Percentiles rank a stretch among this genome's conserved stretches.
Evolutionary conservation across 1,284 basidiomycete species (phyloP).

Genomic region (Ustilago loliicola): DNA sequence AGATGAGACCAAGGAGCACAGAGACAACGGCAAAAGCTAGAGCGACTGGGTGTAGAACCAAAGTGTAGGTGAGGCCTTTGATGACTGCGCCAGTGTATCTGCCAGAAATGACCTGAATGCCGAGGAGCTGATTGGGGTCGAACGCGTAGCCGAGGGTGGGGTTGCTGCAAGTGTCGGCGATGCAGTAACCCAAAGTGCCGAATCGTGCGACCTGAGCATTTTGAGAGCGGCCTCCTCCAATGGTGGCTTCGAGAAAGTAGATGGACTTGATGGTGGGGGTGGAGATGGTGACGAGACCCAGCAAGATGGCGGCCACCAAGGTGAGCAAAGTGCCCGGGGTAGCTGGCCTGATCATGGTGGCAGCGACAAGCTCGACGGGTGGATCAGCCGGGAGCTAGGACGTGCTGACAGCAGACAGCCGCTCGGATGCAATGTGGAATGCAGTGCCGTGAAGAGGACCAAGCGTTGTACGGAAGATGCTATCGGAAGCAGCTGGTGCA

Average conservation of each 20-base stretch:
- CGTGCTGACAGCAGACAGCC: slow-evolving; percentile 7
- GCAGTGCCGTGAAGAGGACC: slow-evolving; percentile 1
- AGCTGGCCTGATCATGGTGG: slow-evolving; percentile 51
- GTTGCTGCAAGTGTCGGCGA: slow-evolving; percentile 47
- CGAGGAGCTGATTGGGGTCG: slow-evolving; percentile 64
- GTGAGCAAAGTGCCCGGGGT: slow-evolving; percentile 61
- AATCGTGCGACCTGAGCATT: slow-evolving; percentile 42
- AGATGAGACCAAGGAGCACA: slow-evolving; percentile 59
- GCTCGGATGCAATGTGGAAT: background rate
- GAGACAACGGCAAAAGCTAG: slow-evolving; percentile 52
- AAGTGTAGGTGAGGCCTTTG: slow-evolving; percentile 65
- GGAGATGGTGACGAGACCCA: slow-evolving; percentile 61
- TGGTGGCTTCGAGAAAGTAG: slow-evolving; percentile 60
- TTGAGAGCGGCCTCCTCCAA: slow-evolving; percentile 49
- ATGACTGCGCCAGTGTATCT: slow-evolving; percentile 56
- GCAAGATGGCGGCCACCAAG: slow-evolving; percentile 58
- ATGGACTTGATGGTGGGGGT: slow-evolving; percentile 62
- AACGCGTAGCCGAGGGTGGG: slow-evolving; percentile 60
- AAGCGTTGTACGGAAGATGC: slow-evolving; percentile 8
- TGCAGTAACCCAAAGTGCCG: slow-evolving; percentile 60
- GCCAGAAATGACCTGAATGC: slow-evolving; percentile 43
- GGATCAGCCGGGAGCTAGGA: background rate
- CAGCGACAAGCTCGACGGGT: background rate
- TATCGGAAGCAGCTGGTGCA: slow-evolving; percentile 6
- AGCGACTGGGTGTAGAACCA: slow-evolving; percentile 61